A percentile compares a stretch with the other conserved stretches of the same genome.
phyloP scores from a whole-genome alignment of 2,329 filamentous ascomycete genomes.

The Lecanicillium sp. region DNA sequence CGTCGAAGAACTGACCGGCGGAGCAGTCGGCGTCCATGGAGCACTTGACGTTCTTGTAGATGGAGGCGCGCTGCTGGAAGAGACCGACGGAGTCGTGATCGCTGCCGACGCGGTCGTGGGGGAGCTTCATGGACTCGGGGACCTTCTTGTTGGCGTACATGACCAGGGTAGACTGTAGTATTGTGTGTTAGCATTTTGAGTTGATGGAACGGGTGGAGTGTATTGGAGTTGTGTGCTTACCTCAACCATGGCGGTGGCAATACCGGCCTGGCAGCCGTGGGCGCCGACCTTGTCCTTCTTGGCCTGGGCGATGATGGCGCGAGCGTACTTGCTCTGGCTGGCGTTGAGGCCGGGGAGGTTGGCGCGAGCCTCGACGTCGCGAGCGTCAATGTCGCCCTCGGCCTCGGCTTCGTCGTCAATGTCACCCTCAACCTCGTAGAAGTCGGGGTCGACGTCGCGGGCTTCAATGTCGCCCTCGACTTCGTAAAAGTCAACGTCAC shows the following conservation, averaged over 20 bases:
- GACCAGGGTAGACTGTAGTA: slow-evolving; percentile 12
- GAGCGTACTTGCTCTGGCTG: slow-evolving; percentile 12
- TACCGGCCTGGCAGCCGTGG: slow-evolving; percentile 14
- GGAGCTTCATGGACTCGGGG: slow-evolving; percentile 12
- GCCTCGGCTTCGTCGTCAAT: not conserved
- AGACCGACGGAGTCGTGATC: slow-evolving; percentile 16
- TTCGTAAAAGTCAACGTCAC: not conserved
- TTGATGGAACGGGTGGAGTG: not conserved
- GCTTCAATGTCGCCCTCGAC: slow-evolving; percentile 1
- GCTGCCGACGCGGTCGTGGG: slow-evolving; percentile 13
- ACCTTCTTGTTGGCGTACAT: slow-evolving; percentile 14
- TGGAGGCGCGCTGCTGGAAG: slow-evolving; percentile 16
- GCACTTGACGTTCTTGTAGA: slow-evolving; percentile 15
- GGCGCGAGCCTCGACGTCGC: slow-evolving; percentile 5
- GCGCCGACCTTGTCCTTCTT: slow-evolving; percentile 11
- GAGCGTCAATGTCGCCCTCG: slow-evolving; percentile 2
- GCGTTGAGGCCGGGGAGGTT: slow-evolving; percentile 14
- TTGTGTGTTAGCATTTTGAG: not conserved
- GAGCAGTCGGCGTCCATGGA: slow-evolving; percentile 15
- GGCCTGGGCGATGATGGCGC: slow-evolving; percentile 13
- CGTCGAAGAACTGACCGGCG: slow-evolving; percentile 13
- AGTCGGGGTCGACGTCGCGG: too few relatives aligned
- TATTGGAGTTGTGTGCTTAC: slow-evolving; percentile 3
- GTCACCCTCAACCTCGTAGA: not conserved
- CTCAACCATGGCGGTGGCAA: slow-evolving; percentile 15